Percentiles rank a stretch among this genome's conserved stretches.
Evolutionary conservation across 768 basidiomycete species (phyloP).

Genomic region (Serendipita indica): DNA sequence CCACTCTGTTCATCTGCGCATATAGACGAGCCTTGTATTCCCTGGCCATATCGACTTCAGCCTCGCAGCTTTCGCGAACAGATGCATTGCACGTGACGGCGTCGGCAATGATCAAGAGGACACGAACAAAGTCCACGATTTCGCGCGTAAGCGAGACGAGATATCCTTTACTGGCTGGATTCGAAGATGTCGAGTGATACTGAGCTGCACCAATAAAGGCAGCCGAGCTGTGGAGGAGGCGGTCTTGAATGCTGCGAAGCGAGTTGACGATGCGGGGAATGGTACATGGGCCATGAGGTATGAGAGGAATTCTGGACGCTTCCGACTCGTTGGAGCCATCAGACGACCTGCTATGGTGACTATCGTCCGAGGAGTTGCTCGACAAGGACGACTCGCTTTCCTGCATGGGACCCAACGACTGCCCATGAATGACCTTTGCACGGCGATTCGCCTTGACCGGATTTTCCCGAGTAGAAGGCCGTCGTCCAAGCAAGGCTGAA

Average conservation of each 20-base stretch:
- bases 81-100: slow-evolving; percentile 54
- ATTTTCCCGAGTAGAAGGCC: background rate
- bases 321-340: background rate
- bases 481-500: too few species aligned
- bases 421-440: background rate
- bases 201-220: slow-evolving; percentile 97
- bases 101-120: slow-evolving; percentile 81
- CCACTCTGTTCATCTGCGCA: slow-evolving; percentile 35
- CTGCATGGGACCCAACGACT: background rate
- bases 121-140: slow-evolving; percentile 86
- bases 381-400: slow-evolving; percentile 6
- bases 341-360: background rate
- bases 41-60: slow-evolving; percentile 22
- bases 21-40: slow-evolving; percentile 46
- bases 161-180: slow-evolving; percentile 85
- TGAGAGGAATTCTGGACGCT: background rate
- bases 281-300: slow-evolving; percentile 60
- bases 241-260: slow-evolving; percentile 73
- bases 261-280: slow-evolving; percentile 57
- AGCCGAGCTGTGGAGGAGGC: slow-evolving; percentile 84
- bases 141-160: slow-evolving; percentile 92
- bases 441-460: background rate
- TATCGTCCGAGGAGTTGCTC: background rate
- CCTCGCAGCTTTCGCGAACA: background rate
- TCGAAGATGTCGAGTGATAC: slow-evolving; percentile 75